A percentile compares a stretch with the other conserved stretches of the same genome.
Evolutionary conservation across 148 eudicot genomes (phyloP).

Genomic region (Chenopodium formosanum): DNA sequence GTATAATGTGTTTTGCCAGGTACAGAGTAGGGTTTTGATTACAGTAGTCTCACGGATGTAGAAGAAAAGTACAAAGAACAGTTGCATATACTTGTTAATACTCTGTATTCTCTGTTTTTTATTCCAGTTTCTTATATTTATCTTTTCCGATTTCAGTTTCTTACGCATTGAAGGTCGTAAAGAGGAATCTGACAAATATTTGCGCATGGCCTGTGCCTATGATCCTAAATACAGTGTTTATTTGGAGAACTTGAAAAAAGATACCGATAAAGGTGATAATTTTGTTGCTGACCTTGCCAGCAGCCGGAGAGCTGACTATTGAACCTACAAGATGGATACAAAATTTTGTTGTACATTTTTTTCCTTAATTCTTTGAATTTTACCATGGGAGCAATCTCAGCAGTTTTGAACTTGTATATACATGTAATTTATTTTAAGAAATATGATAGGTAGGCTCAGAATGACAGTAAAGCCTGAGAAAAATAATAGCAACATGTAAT

Average conservation of each 20-base stretch:
- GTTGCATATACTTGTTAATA: neutral
- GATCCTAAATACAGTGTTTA: constrained; percentile 39
- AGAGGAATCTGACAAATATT: constrained; percentile 57
- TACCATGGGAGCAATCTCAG: constrained; percentile 1
- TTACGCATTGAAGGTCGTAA: constrained; percentile 49
- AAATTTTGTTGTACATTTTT: constrained; percentile 2
- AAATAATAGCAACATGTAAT: neutral
- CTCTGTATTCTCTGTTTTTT: too few species aligned
- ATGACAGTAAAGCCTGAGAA: neutral
- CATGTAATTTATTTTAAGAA: neutral
- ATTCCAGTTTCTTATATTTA: neutral
- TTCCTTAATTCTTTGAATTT: neutral
- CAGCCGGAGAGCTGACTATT: constrained; percentile 72
- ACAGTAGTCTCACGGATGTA: constrained; percentile 1
- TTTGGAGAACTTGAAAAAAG: constrained; percentile 49
- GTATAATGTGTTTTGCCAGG: constrained; percentile 63
- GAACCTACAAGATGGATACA: constrained; percentile 6
- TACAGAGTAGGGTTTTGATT: constrained; percentile 23
- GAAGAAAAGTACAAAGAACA: neutral
- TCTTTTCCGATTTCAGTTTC: constrained; percentile 41
- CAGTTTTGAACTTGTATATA: constrained; percentile 18
- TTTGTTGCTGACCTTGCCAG: constrained; percentile 55
- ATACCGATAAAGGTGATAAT: constrained; percentile 28
- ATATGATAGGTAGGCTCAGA: neutral
- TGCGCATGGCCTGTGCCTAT: constrained; percentile 48